Percentiles rank a stretch among this genome's conserved stretches.
Conservation (phyloP, 2,329 filamentous ascomycete species). For the Fusarium fracticaudum region DNA sequence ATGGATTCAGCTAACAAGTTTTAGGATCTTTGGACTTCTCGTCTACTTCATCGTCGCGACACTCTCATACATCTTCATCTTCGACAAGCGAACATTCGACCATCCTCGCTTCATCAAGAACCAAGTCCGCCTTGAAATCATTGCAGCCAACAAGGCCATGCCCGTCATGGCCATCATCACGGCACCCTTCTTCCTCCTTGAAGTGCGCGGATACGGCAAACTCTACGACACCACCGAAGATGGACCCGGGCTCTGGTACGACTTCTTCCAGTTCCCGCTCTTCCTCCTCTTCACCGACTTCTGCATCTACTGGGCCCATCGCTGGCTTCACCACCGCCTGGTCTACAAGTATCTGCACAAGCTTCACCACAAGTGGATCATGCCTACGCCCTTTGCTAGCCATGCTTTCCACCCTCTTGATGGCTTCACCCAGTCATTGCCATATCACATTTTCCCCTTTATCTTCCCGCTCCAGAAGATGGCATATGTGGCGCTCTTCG, state of each 20-base stretch:
- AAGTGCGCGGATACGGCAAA: constrained; percentile 85
- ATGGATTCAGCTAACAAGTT: neutral
- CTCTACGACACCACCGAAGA: constrained; percentile 85
- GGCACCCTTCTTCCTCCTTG: constrained; percentile 80
- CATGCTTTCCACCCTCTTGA: constrained; percentile 96
- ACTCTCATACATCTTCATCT: constrained; percentile 87
- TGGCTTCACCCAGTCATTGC: constrained; percentile 86
- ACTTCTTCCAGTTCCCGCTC: constrained; percentile 83
- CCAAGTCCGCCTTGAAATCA: constrained; percentile 87
- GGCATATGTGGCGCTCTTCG: constrained; percentile 85
- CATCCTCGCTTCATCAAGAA: constrained; percentile 97
- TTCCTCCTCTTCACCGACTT: constrained; percentile 91
- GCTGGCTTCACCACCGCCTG: constrained; percentile 80
- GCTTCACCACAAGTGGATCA: constrained; percentile 99
- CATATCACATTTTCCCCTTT: constrained; percentile 94
- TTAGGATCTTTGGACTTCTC: constrained; percentile 83
- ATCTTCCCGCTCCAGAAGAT: constrained; percentile 93
- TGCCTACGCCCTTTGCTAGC: constrained; percentile 92
- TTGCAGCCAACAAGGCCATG: constrained; percentile 79
- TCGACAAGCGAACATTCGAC: constrained; percentile 87
- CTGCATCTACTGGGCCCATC: constrained; percentile 92
- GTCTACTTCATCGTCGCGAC: constrained; percentile 87
- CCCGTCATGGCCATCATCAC: constrained; percentile 87
- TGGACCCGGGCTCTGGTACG: constrained; percentile 81
- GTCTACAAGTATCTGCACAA: constrained; percentile 91